Conservation (phyloP, 768 basidiomycete species). For the Suillus hirtellus region DNA sequence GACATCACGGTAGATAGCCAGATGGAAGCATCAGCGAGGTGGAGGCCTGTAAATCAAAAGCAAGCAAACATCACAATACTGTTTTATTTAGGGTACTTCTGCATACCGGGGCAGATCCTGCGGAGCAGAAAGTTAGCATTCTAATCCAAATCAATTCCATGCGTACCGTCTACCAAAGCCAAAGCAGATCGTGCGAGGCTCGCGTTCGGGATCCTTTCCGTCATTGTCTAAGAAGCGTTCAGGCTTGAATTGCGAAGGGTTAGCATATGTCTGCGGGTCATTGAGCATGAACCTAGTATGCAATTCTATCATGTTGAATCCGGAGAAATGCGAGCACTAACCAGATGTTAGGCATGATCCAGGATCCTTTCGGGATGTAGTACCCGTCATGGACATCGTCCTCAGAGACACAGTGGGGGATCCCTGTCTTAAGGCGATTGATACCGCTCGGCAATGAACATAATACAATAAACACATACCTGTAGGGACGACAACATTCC, state of each 20-base stretch:
- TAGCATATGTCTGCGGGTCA: conserved; percentile 42
- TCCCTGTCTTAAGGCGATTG: conserved; percentile 9
- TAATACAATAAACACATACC: conserved; percentile 45
- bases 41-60: conserved; percentile 36
- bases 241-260: conserved; percentile 59
- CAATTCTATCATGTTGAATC: conserved; percentile 1
- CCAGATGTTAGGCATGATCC: conserved; percentile 30
- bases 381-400: conserved; percentile 64
- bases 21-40: conserved; percentile 45
- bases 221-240: conserved; percentile 54
- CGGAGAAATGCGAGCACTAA: conserved; percentile 16
- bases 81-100: conserved; percentile 13
- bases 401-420: conserved; percentile 52
- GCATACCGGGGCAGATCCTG: conserved; percentile 32
- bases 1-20: conserved; percentile 39
- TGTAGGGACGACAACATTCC: conserved; percentile 40
- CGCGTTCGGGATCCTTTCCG: conserved; percentile 44
- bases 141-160: conserved; percentile 10
- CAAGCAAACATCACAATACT: conserved; percentile 11
- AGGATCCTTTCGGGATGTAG: conserved; percentile 51
- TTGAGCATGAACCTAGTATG: conserved; percentile 31
- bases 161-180: conserved; percentile 65
- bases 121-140: conserved; percentile 11
- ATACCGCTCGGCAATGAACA: conserved; percentile 38
- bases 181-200: conserved; percentile 63